Evolutionary conservation across 768 basidiomycete species (phyloP), one percentile per base, ranked within the genome.

Genomic region (Chiua virens): DNA sequence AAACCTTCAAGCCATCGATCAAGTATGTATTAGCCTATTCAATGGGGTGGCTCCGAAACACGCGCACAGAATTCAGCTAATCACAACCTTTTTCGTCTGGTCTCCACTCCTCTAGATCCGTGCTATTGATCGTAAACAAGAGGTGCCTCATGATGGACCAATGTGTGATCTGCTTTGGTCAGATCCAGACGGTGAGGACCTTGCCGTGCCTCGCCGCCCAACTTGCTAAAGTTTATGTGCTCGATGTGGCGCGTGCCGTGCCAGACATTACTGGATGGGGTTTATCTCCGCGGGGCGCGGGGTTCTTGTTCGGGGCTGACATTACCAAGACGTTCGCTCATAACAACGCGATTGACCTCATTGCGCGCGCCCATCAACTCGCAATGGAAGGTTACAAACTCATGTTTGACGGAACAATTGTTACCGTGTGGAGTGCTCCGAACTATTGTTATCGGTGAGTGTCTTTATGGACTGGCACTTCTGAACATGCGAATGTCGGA

Each of bases 121-220:
- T 45, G 79, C 86, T 34, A 96, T 98, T 61, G 95, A 98, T 75
- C 75, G 96, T 30, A 94, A 95, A 69, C 93, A 96, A 69, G 96
- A 98, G 66, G 96, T 98, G 21, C 96, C 96, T 23, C 96, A 98
- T 68, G 96, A 98, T 65, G 96, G 96, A 13, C 86, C 94, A 8
- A 98, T 98, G 96, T 98, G 96, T 64, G 96, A 98, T 72, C 76
- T 98, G 3, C 76, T 98, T n/a, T 98, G 96, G 96, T 97, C 95
- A 52, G 96, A 98, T 75, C 96, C 96, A 40, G 96, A 98, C 69
- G 95, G 94, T 94, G 49, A 57, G 65, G 59, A 38, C 46, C 52
- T 27, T 25, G 17, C 45, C 20, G 30, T 42, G 50, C 37, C n/a
- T 51, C 49, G 52, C 36, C 39, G 42, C 49, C 39, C 47, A n/a